Conservation (phyloP, 805 yeast species). For the Debaryomyces tyrocola region DNA sequence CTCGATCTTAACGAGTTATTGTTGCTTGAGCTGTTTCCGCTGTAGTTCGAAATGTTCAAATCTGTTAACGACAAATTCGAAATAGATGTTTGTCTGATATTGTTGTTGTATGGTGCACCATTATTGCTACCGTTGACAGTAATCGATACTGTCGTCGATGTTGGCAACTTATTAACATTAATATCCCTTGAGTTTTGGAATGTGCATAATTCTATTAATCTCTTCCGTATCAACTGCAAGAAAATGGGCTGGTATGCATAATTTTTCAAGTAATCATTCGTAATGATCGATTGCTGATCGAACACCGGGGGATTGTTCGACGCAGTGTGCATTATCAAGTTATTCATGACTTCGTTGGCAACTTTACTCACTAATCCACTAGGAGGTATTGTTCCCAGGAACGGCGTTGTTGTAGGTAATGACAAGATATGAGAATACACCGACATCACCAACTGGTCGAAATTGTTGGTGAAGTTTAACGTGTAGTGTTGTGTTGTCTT, state of each 20-base stretch:
- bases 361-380: slow-evolving; percentile 44
- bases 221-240: slow-evolving; percentile 40
- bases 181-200: slow-evolving; percentile 13
- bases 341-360: slow-evolving; percentile 40
- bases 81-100: slow-evolving; percentile 37
- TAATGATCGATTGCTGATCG: slow-evolving; percentile 35
- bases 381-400: slow-evolving; percentile 43
- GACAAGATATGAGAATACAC: slow-evolving; percentile 34
- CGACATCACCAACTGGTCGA: slow-evolving; percentile 38
- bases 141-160: slow-evolving; percentile 23
- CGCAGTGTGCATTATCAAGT: slow-evolving; percentile 18
- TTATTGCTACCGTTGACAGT: slow-evolving; percentile 5
- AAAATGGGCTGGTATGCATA: slow-evolving; percentile 36
- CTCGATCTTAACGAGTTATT: slow-evolving; percentile 29
- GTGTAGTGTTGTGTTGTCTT: slow-evolving; percentile 31
- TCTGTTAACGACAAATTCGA: slow-evolving; percentile 42
- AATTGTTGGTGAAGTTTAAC: slow-evolving; percentile 32
- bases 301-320: slow-evolving; percentile 20
- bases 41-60: slow-evolving; percentile 33
- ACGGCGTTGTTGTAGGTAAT: slow-evolving; percentile 47
- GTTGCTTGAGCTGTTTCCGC: slow-evolving; percentile 15
- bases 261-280: slow-evolving; percentile 30
- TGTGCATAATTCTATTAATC: slow-evolving; percentile 41
- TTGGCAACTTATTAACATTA: slow-evolving; percentile 19
- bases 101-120: slow-evolving; percentile 9